Percentiles rank a stretch among this genome's conserved stretches.
Evolutionary conservation across 2,329 filamentous ascomycete genomes (phyloP).

Genomic region (Cercospora canescens): DNA sequence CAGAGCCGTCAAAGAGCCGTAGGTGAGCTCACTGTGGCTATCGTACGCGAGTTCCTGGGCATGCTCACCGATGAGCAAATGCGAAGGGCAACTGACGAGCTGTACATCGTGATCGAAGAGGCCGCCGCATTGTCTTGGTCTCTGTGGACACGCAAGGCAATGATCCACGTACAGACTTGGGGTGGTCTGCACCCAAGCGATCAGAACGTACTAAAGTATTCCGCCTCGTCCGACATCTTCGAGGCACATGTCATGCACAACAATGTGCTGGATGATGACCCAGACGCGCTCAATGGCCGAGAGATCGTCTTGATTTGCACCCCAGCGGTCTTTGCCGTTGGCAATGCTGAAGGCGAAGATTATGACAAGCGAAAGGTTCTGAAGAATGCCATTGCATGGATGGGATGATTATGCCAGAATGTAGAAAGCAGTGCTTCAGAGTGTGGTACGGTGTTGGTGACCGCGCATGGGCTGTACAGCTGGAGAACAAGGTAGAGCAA

Average conservation of each 20-base stretch:
- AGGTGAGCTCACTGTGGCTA: not conserved
- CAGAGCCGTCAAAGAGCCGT: not conserved
- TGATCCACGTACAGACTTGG: not conserved
- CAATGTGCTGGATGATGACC: slow-evolving; percentile 6
- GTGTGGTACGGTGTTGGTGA: too few species aligned
- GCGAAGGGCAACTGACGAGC: too few species aligned
- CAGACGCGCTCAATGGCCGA: slow-evolving; percentile 2
- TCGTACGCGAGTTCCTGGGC: not conserved
- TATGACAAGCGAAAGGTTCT: slow-evolving; percentile 1
- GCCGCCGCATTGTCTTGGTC: slow-evolving; percentile 16
- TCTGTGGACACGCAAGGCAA: slow-evolving; percentile 11
- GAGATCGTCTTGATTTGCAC: slow-evolving; percentile 9
- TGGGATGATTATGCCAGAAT: too few species aligned
- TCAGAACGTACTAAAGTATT: not conserved
- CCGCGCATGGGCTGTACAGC: too few species aligned
- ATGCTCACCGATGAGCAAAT: not conserved
- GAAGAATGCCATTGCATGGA: slow-evolving; percentile 16
- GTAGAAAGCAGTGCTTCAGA: too few species aligned
- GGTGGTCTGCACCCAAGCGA: too few species aligned
- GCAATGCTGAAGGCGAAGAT: slow-evolving; percentile 11
- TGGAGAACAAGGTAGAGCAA: too few species aligned
- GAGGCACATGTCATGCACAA: slow-evolving; percentile 8
- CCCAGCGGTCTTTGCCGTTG: slow-evolving; percentile 3
- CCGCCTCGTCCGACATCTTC: too few species aligned
- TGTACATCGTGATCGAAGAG: not conserved